phyloP scores from a whole-genome alignment of 2,329 filamentous ascomycete genomes.

The Fusarium illudens region DNA sequence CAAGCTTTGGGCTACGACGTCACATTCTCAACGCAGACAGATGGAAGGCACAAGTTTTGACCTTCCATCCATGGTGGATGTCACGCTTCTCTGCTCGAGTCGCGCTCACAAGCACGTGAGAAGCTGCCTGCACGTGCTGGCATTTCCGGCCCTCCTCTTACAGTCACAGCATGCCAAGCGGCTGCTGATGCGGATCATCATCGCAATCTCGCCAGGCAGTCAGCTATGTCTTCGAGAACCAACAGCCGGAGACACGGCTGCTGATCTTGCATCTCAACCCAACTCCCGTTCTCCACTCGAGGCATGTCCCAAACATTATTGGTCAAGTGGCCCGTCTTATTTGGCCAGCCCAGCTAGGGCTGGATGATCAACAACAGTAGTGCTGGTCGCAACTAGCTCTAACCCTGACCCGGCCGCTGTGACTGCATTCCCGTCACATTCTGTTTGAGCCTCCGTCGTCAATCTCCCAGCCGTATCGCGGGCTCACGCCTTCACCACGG shows the following conservation, averaged over 20 bases:
- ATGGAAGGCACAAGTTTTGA: not conserved
- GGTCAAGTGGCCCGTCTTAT: constrained; percentile 11
- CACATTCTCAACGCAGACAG: not conserved
- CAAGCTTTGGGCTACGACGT: not conserved
- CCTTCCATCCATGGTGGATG: too few species aligned
- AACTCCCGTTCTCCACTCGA: not conserved
- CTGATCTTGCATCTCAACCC: not conserved
- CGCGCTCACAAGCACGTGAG: not conserved
- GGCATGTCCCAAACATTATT: constrained; percentile 5
- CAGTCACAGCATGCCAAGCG: not conserved
- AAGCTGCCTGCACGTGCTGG: constrained; percentile 2
- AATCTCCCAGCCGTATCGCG: constrained; percentile 4
- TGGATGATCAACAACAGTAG: constrained; percentile 6
- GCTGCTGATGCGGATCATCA: constrained; percentile 22
- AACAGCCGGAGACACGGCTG: not conserved
- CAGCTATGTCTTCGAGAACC: not conserved
- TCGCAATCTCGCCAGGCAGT: constrained; percentile 3
- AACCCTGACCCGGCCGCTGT: constrained; percentile 1
- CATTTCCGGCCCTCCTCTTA: not conserved
- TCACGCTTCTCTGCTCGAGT: not conserved
- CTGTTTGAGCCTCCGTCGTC: constrained; percentile 17
- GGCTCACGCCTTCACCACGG: not conserved
- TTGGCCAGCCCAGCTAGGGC: not conserved
- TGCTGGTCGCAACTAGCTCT: constrained; percentile 7
- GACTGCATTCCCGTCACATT: constrained; percentile 13